A percentile compares a stretch with the other conserved stretches of the same genome.
These are phyloP conservation scores for Solanum habrochaites DNA, from an alignment of 257 asterid species.

Conservation along the genomic window DNA sequence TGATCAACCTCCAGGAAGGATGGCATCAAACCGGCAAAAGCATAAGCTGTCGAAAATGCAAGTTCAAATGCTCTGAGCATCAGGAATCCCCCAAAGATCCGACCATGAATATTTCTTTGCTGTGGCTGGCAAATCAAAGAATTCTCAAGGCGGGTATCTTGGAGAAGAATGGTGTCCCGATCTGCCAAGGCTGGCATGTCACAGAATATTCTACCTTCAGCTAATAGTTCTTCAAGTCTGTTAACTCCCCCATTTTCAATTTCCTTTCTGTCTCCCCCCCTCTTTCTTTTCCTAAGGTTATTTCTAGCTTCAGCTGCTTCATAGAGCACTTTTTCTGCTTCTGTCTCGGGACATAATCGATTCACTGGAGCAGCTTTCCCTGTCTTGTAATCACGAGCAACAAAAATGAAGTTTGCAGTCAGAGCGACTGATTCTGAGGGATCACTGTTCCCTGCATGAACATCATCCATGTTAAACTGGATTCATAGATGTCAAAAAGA, in stretches of 20 bases:
- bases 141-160: slow-evolving; percentile 83
- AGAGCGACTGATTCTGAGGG: slow-evolving; percentile 52
- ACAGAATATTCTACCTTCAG: slow-evolving; percentile 86
- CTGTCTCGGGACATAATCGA: slow-evolving; percentile 57
- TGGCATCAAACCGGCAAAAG: slow-evolving; percentile 96
- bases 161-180: slow-evolving; percentile 85
- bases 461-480: not conserved
- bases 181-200: slow-evolving; percentile 98
- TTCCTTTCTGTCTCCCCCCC: slow-evolving; percentile 26
- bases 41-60: slow-evolving; percentile 81
- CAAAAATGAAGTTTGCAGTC: slow-evolving; percentile 89
- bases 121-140: slow-evolving; percentile 97
- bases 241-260: slow-evolving; percentile 47
- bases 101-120: slow-evolving; percentile 93
- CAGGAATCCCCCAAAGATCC: slow-evolving; percentile 92
- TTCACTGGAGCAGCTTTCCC: slow-evolving; percentile 81
- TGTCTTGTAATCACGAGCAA: slow-evolving; percentile 91
- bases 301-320: slow-evolving; percentile 78
- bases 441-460: slow-evolving; percentile 28
- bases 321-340: slow-evolving; percentile 51
- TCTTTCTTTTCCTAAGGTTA: slow-evolving; percentile 53
- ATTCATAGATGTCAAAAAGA: not conserved
- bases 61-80: slow-evolving; percentile 89
- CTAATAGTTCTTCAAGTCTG: slow-evolving; percentile 46
- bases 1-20: slow-evolving; percentile 88